These are phyloP conservation scores for Lichtheimia ornata DNA, from an alignment of 371 early-diverging fungal genomes.

Conservation along the genomic window DNA sequence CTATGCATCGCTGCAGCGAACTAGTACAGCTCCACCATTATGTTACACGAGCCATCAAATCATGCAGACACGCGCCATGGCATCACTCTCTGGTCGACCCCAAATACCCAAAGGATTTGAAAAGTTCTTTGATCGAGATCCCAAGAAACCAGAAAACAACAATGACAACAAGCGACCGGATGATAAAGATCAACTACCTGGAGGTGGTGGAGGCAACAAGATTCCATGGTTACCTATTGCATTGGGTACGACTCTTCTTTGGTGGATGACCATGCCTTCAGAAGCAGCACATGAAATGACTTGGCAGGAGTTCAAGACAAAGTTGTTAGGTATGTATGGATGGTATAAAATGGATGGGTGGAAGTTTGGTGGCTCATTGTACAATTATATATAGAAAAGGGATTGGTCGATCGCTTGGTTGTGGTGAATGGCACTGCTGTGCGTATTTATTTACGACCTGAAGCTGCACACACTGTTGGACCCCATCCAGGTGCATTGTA, in stretches of 20 bases:
- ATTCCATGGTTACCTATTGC: constrained; percentile 54
- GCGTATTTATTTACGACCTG: constrained; percentile 75
- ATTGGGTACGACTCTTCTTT: constrained; percentile 51
- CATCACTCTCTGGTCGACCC: background rate
- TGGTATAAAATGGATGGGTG: background rate
- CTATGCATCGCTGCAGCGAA: too few relatives aligned
- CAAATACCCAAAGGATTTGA: constrained; percentile 48
- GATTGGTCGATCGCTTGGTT: constrained; percentile 83
- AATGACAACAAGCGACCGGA: constrained; percentile 3
- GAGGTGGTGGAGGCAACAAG: constrained; percentile 24
- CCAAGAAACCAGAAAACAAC: constrained; percentile 15
- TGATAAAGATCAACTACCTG: constrained; percentile 9
- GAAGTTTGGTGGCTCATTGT: too few relatives aligned
- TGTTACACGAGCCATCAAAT: too few relatives aligned
- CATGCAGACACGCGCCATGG: too few relatives aligned
- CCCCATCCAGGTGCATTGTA: constrained; percentile 39
- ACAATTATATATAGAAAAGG: constrained; percentile 62
- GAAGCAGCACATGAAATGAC: constrained; percentile 74
- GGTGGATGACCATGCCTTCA: constrained; percentile 43
- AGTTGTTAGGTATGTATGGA: constrained; percentile 54
- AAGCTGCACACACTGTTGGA: constrained; percentile 36
- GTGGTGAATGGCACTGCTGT: constrained; percentile 87
- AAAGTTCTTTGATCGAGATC: constrained; percentile 39
- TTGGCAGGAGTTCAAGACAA: constrained; percentile 90
- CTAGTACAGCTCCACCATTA: too few relatives aligned